Evolutionary conservation across 768 basidiomycete genomes (phyloP).

Genomic region (Mycena capillaripes): DNA sequence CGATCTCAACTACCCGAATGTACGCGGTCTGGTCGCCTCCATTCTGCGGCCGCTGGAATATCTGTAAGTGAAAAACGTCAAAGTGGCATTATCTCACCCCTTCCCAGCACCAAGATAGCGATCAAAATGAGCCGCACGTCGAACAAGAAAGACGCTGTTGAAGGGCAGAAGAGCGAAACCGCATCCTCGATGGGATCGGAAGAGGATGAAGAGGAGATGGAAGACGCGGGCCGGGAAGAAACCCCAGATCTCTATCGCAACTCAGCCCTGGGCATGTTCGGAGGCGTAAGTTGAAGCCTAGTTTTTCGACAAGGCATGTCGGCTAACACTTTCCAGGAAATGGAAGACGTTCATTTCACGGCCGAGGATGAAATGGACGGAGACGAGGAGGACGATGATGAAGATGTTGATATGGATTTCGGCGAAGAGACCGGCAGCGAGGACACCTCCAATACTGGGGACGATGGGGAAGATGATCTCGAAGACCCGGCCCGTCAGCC

Average conservation of each 20-base stretch:
- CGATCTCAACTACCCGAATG: slow-evolving; percentile 95
- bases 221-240: slow-evolving; percentile 74
- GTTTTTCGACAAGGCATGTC: not conserved
- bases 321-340: slow-evolving; percentile 66
- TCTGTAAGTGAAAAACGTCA: slow-evolving; percentile 68
- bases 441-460: slow-evolving; percentile 83
- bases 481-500: slow-evolving; percentile 71
- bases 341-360: slow-evolving; percentile 83
- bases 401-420: slow-evolving; percentile 91
- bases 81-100: slow-evolving; percentile 29
- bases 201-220: slow-evolving; percentile 72
- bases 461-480: slow-evolving; percentile 74
- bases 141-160: slow-evolving; percentile 70
- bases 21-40: slow-evolving; percentile 87
- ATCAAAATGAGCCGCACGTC: slow-evolving; percentile 95
- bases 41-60: slow-evolving; percentile 92
- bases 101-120: slow-evolving; percentile 89
- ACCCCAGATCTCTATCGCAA: slow-evolving; percentile 96
- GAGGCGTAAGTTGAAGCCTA: slow-evolving; percentile 70
- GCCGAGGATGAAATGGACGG: slow-evolving; percentile 86
- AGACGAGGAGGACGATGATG: slow-evolving; percentile 84
- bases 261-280: slow-evolving; percentile 96
- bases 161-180: slow-evolving; percentile 61
- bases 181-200: slow-evolving; percentile 66
- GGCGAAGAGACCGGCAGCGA: slow-evolving; percentile 88